A percentile compares a stretch with the other conserved stretches of the same genome.
Conservation (phyloP, 2,329 filamentous ascomycete genomes). For the Ilyonectria robusta region DNA sequence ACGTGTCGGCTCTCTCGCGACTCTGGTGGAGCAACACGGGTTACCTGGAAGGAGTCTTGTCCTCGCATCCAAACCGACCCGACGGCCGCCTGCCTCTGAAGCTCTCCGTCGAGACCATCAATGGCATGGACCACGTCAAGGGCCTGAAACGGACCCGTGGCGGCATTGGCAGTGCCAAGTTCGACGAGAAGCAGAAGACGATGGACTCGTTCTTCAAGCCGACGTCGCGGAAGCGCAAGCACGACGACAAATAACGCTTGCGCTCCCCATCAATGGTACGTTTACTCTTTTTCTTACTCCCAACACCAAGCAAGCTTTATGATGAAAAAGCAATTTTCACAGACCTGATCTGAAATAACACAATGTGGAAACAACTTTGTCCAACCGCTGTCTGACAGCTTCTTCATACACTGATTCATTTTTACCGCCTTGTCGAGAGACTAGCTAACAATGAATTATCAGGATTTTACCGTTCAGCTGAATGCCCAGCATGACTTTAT, state of each 20-base stretch:
- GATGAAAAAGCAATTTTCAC: slow-evolving; percentile 82
- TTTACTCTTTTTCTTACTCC: slow-evolving; percentile 37
- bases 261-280: slow-evolving; percentile 56
- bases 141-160: slow-evolving; percentile 84
- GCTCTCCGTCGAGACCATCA: slow-evolving; percentile 71
- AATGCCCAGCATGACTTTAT: background rate
- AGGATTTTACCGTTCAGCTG: slow-evolving; percentile 6
- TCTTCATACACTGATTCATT: slow-evolving; percentile 27
- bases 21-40: slow-evolving; percentile 69
- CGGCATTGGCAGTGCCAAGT: slow-evolving; percentile 83
- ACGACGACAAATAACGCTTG: slow-evolving; percentile 41
- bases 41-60: slow-evolving; percentile 56
- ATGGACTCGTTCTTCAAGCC: slow-evolving; percentile 83
- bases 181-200: slow-evolving; percentile 82
- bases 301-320: slow-evolving; percentile 56
- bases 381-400: slow-evolving; percentile 86
- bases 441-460: slow-evolving; percentile 42
- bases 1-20: slow-evolving; percentile 34
- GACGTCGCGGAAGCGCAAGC: slow-evolving; percentile 45
- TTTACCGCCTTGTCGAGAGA: slow-evolving; percentile 42
- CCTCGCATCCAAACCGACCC: background rate
- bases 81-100: slow-evolving; percentile 40
- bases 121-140: slow-evolving; percentile 79
- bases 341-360: slow-evolving; percentile 84
- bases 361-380: slow-evolving; percentile 79